Base-by-base conservation (phyloP, 441 rosid genomes). In the Geranium incanum region DNA sequence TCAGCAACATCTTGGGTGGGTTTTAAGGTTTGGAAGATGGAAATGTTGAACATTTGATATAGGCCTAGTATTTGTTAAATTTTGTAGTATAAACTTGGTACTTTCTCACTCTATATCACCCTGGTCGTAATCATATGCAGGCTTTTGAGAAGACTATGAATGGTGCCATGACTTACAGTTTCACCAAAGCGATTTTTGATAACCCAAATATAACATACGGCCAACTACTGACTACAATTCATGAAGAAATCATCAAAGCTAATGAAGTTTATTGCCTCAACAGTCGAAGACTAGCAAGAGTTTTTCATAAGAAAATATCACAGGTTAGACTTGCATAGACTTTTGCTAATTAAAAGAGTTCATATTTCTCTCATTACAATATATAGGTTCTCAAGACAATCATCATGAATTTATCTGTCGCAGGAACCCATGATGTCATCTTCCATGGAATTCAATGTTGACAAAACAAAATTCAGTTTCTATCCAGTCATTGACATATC, bases 81-180 rank as follows among this genome's bases (percentile, higher is more conserved):
- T 12, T 50, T 16, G 59, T 50, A 13, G 13, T 11, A 15, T 50
- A 50, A 50, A 50, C 45, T 50, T 50, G 59, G 59, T 50, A 12
- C 59, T n/a, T 50, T 50, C 59, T 50, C 18, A 12, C 5, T 50
- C 16, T 50, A 5, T 9, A 50, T 50, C 0, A 12, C 16, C 18
- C 5, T 50, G 59, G 6, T 69, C 18, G 0, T 59, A 0, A 21
- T 21, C 23, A 39, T 45, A 16, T 71, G 72, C 85, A 84, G 92
- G 87, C 79, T 6, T 78, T 88, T 66, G 80, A 80, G 28, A 78
- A 76, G 66, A 69, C 16, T 39, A 82, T 79, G 88, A 81, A 73
- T 36, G 93, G 93, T 16, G 86, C 81, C 18, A 52, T 88, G 82
- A 88, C 90, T 6, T 79, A 38, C 60, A 68, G 82, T 9, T 70